A percentile compares a stretch with the other conserved stretches of the same genome.
These are phyloP conservation scores for Coleophoma cylindrospora DNA, from an alignment of 2,329 filamentous ascomycete genomes.

Conservation along the genomic window DNA sequence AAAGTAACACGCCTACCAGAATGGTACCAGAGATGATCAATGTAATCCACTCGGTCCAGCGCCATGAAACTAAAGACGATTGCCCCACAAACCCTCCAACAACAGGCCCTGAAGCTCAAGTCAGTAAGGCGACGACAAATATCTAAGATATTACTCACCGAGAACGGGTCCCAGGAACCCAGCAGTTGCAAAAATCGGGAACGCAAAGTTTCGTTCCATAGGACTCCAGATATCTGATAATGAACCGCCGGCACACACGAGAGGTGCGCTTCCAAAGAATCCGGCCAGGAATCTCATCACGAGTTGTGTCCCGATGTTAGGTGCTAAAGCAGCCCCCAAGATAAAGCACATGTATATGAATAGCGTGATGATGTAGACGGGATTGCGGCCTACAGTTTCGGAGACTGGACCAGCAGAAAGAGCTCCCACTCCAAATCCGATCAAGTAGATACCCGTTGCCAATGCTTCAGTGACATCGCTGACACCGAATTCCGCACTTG, in stretches of 20 bases:
- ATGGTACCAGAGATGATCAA: conserved; percentile 20
- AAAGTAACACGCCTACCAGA: conserved; percentile 13
- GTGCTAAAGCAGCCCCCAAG: conserved; percentile 35
- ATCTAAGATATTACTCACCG: background rate
- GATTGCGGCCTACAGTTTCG: conserved; percentile 35
- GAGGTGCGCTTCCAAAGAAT: conserved; percentile 35
- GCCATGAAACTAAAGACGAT: conserved; percentile 8
- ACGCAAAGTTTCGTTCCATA: conserved; percentile 21
- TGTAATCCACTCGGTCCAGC: conserved; percentile 34
- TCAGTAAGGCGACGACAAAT: no score
- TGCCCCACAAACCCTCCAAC: conserved; percentile 2
- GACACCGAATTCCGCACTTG: conserved; percentile 39
- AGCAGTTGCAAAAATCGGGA: conserved; percentile 19
- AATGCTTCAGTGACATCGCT: conserved; percentile 44
- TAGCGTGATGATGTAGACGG: conserved; percentile 34
- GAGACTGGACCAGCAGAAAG: conserved; percentile 32
- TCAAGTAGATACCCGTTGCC: conserved; percentile 34
- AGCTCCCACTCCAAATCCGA: conserved; percentile 31
- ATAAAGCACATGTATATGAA: conserved; percentile 35
- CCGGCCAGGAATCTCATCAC: conserved; percentile 40
- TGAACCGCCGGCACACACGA: conserved; percentile 33
- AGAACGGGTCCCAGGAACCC: conserved; percentile 18
- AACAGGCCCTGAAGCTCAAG: conserved; percentile 2
- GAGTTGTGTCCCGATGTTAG: conserved; percentile 35
- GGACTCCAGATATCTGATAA: conserved; percentile 32